Evolutionary conservation across 2,329 filamentous ascomycete genomes (phyloP).

Genomic region (Gaeumannomyces tritici): DNA sequence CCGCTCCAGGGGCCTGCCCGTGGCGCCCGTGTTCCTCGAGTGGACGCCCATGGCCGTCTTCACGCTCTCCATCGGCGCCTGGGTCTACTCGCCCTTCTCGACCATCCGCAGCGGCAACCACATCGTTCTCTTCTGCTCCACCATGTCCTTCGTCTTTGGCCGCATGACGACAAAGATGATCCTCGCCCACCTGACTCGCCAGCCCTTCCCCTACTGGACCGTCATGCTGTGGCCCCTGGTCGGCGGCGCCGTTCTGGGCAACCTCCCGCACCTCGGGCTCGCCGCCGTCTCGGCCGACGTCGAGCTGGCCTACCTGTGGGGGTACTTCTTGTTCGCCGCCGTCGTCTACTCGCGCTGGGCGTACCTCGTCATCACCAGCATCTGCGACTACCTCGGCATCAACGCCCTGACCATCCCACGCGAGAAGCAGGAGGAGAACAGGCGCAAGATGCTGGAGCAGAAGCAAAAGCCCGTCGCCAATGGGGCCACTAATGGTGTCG

Average conservation of each 20-base stretch:
- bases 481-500: constrained; percentile 15
- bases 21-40: constrained; percentile 80
- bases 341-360: constrained; percentile 94
- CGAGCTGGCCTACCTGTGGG: constrained; percentile 75
- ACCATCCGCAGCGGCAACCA: constrained; percentile 74
- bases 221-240: constrained; percentile 81
- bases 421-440: constrained; percentile 49
- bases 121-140: constrained; percentile 83
- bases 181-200: constrained; percentile 82
- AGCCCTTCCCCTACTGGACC: constrained; percentile 96
- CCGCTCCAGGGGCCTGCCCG: constrained; percentile 58
- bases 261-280: constrained; percentile 70
- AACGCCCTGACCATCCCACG: constrained; percentile 80
- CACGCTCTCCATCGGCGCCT: constrained; percentile 63
- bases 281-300: constrained; percentile 47
- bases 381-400: constrained; percentile 87
- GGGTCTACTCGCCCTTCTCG: constrained; percentile 87
- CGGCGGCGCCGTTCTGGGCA: constrained; percentile 72
- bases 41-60: constrained; percentile 89
- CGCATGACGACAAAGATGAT: constrained; percentile 99
- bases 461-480: constrained; percentile 9
- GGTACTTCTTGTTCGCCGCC: constrained; percentile 73
- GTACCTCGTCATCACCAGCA: constrained; percentile 78
- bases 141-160: constrained; percentile 94
- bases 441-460: constrained; percentile 23